A percentile compares a stretch with the other conserved stretches of the same genome.
These are phyloP conservation scores for Wickerhamomyces sp. DNA, from an alignment of 1,139 yeast species.

Conservation along the genomic window DNA sequence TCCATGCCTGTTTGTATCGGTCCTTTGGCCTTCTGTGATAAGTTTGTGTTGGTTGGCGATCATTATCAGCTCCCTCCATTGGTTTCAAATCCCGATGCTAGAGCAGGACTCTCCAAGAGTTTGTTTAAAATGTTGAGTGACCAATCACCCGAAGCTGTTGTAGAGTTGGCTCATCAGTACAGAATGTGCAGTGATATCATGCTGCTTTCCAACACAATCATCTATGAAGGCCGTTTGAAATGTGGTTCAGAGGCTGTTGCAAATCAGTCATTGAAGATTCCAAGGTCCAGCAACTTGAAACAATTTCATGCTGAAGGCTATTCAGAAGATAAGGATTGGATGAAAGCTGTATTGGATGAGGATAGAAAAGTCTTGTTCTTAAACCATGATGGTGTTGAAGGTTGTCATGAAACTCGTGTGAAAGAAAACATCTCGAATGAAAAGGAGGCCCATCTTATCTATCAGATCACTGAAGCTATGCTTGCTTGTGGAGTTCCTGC, in stretches of 20 bases:
- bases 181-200: constrained; percentile 91
- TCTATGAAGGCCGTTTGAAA: constrained; percentile 68
- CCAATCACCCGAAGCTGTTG: constrained; percentile 63
- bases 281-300: constrained; percentile 24
- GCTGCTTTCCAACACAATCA: constrained; percentile 72
- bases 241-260: constrained; percentile 73
- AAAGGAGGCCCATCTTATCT: constrained; percentile 62
- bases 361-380: constrained; percentile 63
- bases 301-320: constrained; percentile 9
- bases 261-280: constrained; percentile 44
- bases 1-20: constrained; percentile 89
- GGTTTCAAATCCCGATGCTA: constrained; percentile 56
- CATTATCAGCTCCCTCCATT: constrained; percentile 89
- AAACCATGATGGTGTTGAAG: constrained; percentile 64
- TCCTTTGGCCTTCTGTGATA: constrained; percentile 71
- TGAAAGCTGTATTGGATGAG: constrained; percentile 40
- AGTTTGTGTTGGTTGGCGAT: constrained; percentile 89
- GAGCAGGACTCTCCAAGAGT: constrained; percentile 70
- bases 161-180: constrained; percentile 76
- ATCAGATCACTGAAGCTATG: constrained; percentile 58
- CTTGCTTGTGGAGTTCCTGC: constrained; percentile 55
- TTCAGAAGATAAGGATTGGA: constrained; percentile 33
- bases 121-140: constrained; percentile 72
- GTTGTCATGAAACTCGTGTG: constrained; percentile 46
- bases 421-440: constrained; percentile 71